Base-by-base conservation (phyloP, 805 yeast species). In the Metschnikowia shivogae region DNA sequence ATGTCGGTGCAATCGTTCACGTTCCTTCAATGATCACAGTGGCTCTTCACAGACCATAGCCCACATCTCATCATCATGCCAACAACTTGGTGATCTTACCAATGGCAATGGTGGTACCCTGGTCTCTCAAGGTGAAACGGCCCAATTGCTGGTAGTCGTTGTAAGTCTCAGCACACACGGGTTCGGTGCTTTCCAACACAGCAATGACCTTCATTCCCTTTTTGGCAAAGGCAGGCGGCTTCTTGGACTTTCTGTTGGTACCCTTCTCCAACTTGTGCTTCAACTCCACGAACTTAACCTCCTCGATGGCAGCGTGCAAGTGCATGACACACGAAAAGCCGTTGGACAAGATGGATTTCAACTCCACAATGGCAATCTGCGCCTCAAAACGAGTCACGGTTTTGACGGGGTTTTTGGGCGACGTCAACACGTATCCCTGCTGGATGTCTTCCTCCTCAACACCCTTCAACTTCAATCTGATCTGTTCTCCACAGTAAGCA, bases 301-400 rank as follows among this genome's bases (percentile, higher is more conserved):
- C 99, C 72, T 93, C 98, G 57, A 92, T 89, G 45, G 98, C 98
- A 41, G 98, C 89, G 74, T 93, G 99, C 58, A 93, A 85, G 63
- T 93, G 99, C 97, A 93, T 92, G 45, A 93, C 97, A 78, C 98
- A 93, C 11, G 97, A 82, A 75, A 82, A 93, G 46, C 99, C 99
- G 42, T 95, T 82, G 4, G 99, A 87, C 61, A 93, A 75, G 61
- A 93, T 93, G 14, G 96, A 86, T 72, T 87, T 89, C 68, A 93
- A 81, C 72, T 93, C 99, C 47, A 93, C 97, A 69, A 93, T 87
- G 45, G 97, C 98, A 53, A 93, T 80, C 69, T 92, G 96, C 5
- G 98, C 98, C 72, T 89, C 96, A 63, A 93, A 93, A 56, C 77
- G 80, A 20, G 95, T 85, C 36, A 87, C 95, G 27, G 95, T 87